Conservation (phyloP, 768 basidiomycete genomes). For the Termitomyces sp. region DNA sequence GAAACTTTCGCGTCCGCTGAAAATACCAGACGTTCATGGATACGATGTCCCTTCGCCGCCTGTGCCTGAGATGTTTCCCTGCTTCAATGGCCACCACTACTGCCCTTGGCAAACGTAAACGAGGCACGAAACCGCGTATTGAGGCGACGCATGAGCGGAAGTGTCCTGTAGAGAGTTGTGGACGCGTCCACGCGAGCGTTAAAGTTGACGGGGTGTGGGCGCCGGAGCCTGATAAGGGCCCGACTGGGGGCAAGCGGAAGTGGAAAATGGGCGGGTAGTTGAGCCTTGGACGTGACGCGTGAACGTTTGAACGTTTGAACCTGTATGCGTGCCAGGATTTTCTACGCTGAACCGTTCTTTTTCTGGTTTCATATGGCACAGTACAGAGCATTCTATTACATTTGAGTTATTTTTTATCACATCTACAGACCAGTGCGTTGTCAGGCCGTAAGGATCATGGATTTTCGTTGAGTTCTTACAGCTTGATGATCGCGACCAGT, state of each 20-base stretch:
- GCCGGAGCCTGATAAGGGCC: conserved; percentile 31
- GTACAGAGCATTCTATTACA: background rate
- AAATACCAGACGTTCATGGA: conserved; percentile 50
- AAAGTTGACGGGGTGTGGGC: conserved; percentile 56
- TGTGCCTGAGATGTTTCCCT: background rate
- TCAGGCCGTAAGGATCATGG: background rate
- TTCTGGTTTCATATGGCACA: background rate
- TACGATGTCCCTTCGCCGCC: conserved; percentile 30
- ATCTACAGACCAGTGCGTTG: background rate
- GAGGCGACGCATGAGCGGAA: conserved; percentile 53
- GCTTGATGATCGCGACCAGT: no score
- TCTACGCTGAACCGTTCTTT: background rate
- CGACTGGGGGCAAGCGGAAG: conserved; percentile 6
- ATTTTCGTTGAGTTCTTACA: no score
- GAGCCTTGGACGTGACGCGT: background rate
- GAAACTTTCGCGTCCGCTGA: conserved; percentile 12
- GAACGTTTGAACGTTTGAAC: no score
- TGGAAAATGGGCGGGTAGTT: conserved; percentile 5
- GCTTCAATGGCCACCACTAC: background rate
- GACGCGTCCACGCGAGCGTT: conserved; percentile 48
- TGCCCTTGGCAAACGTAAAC: conserved; percentile 17
- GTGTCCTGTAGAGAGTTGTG: conserved; percentile 63
- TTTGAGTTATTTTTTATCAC: background rate
- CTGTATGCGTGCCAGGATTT: background rate
- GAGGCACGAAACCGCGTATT: conserved; percentile 28